Base-by-base conservation (phyloP, 1,284 basidiomycete genomes). In the Cutaneotrichosporon sp. region DNA sequence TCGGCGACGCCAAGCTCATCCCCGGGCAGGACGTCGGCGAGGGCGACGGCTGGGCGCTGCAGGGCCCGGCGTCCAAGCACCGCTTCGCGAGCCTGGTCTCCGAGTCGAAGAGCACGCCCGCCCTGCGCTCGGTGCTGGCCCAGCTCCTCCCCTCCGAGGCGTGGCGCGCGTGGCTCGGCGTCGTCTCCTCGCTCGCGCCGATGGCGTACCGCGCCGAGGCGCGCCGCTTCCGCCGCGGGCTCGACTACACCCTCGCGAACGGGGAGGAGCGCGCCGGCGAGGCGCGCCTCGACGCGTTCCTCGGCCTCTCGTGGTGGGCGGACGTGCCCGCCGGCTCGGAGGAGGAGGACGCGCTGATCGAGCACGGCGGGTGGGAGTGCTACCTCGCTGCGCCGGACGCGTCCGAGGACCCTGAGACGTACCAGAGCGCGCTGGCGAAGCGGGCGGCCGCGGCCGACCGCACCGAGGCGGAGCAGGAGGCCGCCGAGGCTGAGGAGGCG, bases 281-380 rank as follows among this genome's bases (percentile, higher is more conserved):
- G 74, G 87, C 88, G 46, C 82, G 92, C 65, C 81, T 98, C 67
- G 95, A 99, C 74, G 87, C 93, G 13, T 89, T 90, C 60, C 84
- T 99, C n/a, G 91, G 90, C 11, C 80, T 97, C 66, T 97, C 94
- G 25, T 94, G 94, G 24, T 86, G 87, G 72, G 82, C 84, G 5
- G 80, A 79, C 63, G 65, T 71, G 43, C 66, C 73, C 7, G 69
- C 70, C 60, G 77, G 78, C 67, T 77, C 75, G 69, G 80, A 72
- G 58, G 82, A 73, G 64, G 81, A 81, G 62, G 80, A 77, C 33
- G 76, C 74, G 63, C 77, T 79, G 53, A 55, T 76, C 31, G 80
- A 90, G 66, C 91, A 91, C 84, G 94, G 94, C 59, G 94, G 93
- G 24, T 97, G 94, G 94, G 93, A 97, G 87, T 95, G 92, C 77